phyloP scores from a whole-genome alignment of 106 monocot genomes.

The Allium fistulosum region DNA sequence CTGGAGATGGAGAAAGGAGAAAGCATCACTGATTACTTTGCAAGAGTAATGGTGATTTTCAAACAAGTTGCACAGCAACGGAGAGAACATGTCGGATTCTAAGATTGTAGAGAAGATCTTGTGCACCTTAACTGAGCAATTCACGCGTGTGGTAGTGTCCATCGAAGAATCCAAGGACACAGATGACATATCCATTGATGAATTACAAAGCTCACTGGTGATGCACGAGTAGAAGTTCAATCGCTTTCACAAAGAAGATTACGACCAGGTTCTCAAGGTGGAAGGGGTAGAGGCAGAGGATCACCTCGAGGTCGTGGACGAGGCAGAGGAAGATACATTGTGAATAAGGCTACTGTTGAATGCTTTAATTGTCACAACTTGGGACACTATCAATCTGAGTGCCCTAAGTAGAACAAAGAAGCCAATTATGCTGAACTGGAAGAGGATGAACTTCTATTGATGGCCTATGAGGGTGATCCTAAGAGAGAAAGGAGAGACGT shows the following conservation, averaged over 20 bases:
- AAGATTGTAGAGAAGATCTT: too few species aligned
- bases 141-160: too few species aligned
- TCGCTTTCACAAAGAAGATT: neutral
- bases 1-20: too few species aligned
- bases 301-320: neutral
- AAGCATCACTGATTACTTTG: too few species aligned
- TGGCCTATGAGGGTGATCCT: neutral
- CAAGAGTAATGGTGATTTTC: too few species aligned
- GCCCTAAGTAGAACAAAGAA: neutral
- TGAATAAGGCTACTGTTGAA: neutral
- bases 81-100: too few species aligned
- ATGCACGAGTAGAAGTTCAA: neutral
- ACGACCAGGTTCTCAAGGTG: neutral
- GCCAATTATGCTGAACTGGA: neutral
- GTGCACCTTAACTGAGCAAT: too few species aligned
- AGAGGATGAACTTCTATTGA: neutral
- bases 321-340: neutral
- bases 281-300: neutral
- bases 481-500: neutral
- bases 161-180: too few species aligned
- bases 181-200: neutral
- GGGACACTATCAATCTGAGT: neutral
- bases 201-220: neutral
- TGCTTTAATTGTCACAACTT: neutral
- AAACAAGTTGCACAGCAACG: too few species aligned